Evolutionary conservation across 2,329 filamentous ascomycete species (phyloP).

Genomic region (Diaporthe helianthi): DNA sequence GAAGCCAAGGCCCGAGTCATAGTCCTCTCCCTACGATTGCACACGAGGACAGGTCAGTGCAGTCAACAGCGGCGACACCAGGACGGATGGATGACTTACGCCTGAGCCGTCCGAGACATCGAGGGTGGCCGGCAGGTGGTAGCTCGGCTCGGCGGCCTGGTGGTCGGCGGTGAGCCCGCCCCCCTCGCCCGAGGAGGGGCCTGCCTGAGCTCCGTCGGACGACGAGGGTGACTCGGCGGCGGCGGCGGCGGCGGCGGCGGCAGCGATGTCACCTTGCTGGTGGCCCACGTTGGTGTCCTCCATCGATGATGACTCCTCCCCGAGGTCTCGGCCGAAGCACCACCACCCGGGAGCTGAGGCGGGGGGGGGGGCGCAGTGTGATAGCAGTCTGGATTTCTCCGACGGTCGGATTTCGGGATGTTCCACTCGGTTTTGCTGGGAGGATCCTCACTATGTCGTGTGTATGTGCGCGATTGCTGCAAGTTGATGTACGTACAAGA

Average conservation of each 20-base stretch:
- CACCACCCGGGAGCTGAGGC: not conserved
- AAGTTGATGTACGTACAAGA: not conserved
- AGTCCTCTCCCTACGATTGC: conserved; percentile 25
- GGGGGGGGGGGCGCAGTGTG: not conserved
- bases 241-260: not conserved
- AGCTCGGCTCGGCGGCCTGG: not conserved
- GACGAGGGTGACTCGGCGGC: conserved; percentile 5
- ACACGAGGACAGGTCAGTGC: no score
- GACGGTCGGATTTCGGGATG: not conserved
- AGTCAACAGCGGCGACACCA: not conserved
- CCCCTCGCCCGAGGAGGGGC: not conserved
- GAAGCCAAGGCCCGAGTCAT: conserved; percentile 28
- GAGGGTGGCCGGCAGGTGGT: conserved; percentile 17
- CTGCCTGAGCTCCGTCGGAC: not conserved
- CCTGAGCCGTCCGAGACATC: conserved; percentile 29
- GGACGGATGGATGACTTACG: not conserved
- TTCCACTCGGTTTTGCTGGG: conserved; percentile 15
- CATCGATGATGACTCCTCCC: conserved; percentile 4
- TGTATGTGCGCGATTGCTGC: not conserved
- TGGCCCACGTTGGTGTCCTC: conserved; percentile 14
- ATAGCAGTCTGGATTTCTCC: no score
- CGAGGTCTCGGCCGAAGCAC: not conserved
- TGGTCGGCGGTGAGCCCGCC: not conserved
- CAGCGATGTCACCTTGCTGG: conserved; percentile 10
- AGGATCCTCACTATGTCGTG: not conserved